Conservation (phyloP, 2,329 filamentous ascomycete genomes). For the Sordariomycetes sp. region DNA sequence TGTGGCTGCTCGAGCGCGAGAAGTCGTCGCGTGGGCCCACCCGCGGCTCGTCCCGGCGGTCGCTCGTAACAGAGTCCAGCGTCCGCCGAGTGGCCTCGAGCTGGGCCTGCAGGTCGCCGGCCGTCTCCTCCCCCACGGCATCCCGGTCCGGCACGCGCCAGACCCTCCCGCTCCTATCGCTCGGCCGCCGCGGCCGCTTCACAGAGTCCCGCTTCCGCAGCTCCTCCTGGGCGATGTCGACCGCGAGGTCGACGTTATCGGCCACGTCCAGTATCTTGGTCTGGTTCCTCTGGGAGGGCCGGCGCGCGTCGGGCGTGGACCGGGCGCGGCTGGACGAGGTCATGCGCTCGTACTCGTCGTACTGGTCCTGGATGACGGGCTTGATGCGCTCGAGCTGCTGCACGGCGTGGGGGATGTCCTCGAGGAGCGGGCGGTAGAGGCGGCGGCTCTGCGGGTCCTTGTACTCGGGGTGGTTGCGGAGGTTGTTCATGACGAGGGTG, state of each 20-base stretch:
- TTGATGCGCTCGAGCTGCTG: slow-evolving; percentile 67
- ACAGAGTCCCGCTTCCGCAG: slow-evolving; percentile 55
- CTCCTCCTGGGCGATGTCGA: slow-evolving; percentile 65
- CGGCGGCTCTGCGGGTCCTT: slow-evolving; percentile 54
- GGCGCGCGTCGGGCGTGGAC: not conserved
- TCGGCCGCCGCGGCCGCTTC: slow-evolving; percentile 29
- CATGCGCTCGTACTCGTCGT: slow-evolving; percentile 39
- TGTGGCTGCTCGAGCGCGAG: not conserved
- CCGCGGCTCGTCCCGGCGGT: slow-evolving; percentile 10
- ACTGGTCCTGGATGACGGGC: slow-evolving; percentile 62
- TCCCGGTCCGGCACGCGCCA: slow-evolving; percentile 45
- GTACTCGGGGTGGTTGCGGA: slow-evolving; percentile 67
- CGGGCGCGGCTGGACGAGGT: not conserved
- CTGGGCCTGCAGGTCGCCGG: slow-evolving; percentile 32
- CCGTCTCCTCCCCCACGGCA: slow-evolving; percentile 26
- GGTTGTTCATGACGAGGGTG: slow-evolving; percentile 65
- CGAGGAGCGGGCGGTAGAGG: slow-evolving; percentile 42
- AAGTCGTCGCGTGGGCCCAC: not conserved
- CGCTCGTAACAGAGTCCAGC: slow-evolving; percentile 21
- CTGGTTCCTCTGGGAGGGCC: slow-evolving; percentile 11
- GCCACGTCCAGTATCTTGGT: slow-evolving; percentile 56
- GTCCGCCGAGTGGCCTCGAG: slow-evolving; percentile 41
- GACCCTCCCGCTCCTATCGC: slow-evolving; percentile 41
- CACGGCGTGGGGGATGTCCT: slow-evolving; percentile 47
- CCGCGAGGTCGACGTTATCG: slow-evolving; percentile 64